These are phyloP conservation scores for Pholiota molesta DNA, from an alignment of 768 basidiomycete genomes.

Conservation along the genomic window DNA sequence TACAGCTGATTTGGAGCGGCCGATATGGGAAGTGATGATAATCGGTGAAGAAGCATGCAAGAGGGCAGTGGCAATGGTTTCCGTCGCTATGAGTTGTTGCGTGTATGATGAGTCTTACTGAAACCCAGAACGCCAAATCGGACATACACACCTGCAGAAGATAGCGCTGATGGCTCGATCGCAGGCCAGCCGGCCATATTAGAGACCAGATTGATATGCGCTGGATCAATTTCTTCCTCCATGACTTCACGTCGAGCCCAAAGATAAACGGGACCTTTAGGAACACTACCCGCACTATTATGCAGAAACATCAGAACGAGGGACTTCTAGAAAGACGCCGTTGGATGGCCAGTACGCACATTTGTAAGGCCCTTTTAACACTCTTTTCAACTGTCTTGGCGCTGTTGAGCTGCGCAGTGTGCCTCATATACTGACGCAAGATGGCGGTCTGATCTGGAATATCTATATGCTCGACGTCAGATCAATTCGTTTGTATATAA, in stretches of 20 bases:
- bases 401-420: constrained; percentile 60
- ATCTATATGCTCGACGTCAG: constrained; percentile 45
- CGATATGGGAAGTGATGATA: constrained; percentile 66
- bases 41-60: constrained; percentile 54
- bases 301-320: constrained; percentile 9
- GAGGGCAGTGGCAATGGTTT: constrained; percentile 50
- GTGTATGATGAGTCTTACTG: neutral
- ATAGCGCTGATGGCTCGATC: constrained; percentile 51
- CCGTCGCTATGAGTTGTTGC: constrained; percentile 30
- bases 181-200: constrained; percentile 51
- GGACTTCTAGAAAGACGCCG: no score
- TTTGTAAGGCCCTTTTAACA: constrained; percentile 63
- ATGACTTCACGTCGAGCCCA: constrained; percentile 74
- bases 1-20: constrained; percentile 54
- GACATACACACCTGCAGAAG: constrained; percentile 32
- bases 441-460: constrained; percentile 73
- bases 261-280: constrained; percentile 74
- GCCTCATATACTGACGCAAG: constrained; percentile 76
- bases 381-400: constrained; percentile 52
- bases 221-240: constrained; percentile 60
- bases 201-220: constrained; percentile 32
- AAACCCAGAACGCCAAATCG: neutral
- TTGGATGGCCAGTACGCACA: constrained; percentile 39
- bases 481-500: neutral
- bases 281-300: constrained; percentile 64